Evolutionary conservation across 2,329 filamentous ascomycete genomes (phyloP).

Genomic region (Teratosphaeria destructans): DNA sequence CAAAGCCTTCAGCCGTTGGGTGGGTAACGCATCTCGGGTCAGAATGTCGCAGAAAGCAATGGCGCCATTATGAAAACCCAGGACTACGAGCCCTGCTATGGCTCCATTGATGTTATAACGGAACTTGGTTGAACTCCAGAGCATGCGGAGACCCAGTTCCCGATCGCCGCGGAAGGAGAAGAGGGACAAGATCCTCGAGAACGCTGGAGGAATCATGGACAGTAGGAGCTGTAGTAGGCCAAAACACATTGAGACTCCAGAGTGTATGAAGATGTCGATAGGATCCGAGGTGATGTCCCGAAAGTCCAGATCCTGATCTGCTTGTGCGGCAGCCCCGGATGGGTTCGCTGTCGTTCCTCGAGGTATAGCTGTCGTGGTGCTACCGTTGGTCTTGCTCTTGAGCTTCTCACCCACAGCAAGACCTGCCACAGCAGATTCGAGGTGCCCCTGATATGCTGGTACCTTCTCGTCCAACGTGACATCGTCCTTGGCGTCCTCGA

Average conservation of each 20-base stretch:
- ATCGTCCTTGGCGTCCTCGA: constrained; percentile 47
- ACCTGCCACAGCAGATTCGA: constrained; percentile 20
- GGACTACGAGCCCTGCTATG: constrained; percentile 67
- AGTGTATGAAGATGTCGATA: constrained; percentile 80
- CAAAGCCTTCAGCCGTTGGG: constrained; percentile 54
- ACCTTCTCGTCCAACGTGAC: constrained; percentile 37
- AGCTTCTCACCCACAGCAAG: background rate
- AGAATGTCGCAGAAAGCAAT: constrained; percentile 83
- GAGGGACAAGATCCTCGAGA: constrained; percentile 74
- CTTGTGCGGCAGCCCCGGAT: constrained; percentile 7
- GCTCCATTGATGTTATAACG: constrained; percentile 79
- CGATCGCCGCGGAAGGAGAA: constrained; percentile 88
- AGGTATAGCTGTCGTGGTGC: background rate
- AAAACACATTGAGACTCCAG: constrained; percentile 80
- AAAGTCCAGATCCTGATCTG: constrained; percentile 45
- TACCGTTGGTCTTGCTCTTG: constrained; percentile 1
- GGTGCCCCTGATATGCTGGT: constrained; percentile 37
- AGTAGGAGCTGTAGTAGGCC: constrained; percentile 76
- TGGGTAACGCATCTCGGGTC: constrained; percentile 57
- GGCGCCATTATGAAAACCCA: constrained; percentile 82
- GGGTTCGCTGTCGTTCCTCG: constrained; percentile 2
- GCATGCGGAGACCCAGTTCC: constrained; percentile 67
- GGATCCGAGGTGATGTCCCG: constrained; percentile 57
- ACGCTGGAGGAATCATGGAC: constrained; percentile 86
- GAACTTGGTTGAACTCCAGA: constrained; percentile 83